Conservation (phyloP, 164 flowering plant genomes). For the Stephania cephalantha region DNA sequence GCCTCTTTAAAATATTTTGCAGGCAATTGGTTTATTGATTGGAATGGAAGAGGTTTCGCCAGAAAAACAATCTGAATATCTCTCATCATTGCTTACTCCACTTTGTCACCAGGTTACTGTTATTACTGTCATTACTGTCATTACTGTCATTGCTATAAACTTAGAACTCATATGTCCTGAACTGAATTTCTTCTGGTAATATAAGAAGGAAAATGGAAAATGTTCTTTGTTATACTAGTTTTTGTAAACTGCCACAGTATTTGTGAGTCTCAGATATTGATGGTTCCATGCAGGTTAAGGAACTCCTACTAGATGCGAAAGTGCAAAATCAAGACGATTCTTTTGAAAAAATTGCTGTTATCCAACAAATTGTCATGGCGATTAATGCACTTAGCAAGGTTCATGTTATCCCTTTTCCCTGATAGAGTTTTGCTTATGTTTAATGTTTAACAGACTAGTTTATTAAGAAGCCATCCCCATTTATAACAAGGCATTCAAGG, state of each 20-base stretch:
- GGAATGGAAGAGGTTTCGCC: constrained; percentile 90
- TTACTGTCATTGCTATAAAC: constrained; percentile 5
- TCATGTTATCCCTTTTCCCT: background rate
- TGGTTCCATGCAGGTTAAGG: constrained; percentile 59
- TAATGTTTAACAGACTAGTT: background rate
- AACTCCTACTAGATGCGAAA: constrained; percentile 48
- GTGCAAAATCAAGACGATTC: constrained; percentile 42
- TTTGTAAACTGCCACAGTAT: background rate
- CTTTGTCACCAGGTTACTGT: constrained; percentile 85
- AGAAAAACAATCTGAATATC: constrained; percentile 85
- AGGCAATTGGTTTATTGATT: constrained; percentile 95
- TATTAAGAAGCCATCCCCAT: background rate
- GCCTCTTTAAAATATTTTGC: constrained; percentile 8
- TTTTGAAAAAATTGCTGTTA: constrained; percentile 43
- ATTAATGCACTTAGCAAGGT: constrained; percentile 99
- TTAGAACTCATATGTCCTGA: background rate
- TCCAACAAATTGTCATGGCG: constrained; percentile 81
- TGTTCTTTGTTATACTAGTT: background rate
- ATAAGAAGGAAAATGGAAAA: background rate
- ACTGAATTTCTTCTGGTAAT: background rate
- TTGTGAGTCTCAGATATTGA: constrained; percentile 3
- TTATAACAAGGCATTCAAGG: background rate
- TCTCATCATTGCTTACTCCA: constrained; percentile 79
- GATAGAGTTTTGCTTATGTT: background rate
- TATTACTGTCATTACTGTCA: constrained; percentile 7